Base-by-base conservation (phyloP, 1,284 basidiomycete species). In the Boletus austroedulis region DNA sequence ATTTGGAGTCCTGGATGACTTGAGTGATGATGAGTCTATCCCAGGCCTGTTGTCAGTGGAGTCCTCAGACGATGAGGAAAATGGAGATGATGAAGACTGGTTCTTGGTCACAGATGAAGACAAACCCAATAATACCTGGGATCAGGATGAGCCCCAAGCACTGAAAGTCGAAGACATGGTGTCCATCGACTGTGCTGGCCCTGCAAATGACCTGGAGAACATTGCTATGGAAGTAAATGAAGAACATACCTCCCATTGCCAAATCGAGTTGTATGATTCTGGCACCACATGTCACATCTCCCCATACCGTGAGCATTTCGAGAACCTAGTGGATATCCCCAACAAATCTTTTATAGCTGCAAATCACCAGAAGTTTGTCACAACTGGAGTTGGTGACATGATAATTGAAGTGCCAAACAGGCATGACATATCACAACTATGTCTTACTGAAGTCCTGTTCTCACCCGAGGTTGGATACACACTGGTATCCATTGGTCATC, bases 241-340 rank as follows among this genome's bases (percentile, higher is more conserved):
- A 4, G 26, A 28, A 28, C 26, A 28, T 28, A 28, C 19, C 36
- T 7, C 17, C 5, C 2, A 28, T 4, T 21, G 21, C 5, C 19
- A 15, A 12, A 61, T 61, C 3, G 71, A 78, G 45, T 38, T 80
- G 0, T 75, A 67, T 49, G 74, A 80, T 59, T 78, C 75, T 2
- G 77, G 80, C 0, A 68, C 70, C 2, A 75, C 73, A 0, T 36
- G 64, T 4, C 78, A 80, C 50, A 73, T 81, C 15, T 76, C 74
- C 0, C 78, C 76, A 0, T 77, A 77, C 56, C 56, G 64, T 0
- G 61, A 77, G 24, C 53, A 60, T 10, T 74, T 80, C 61, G 56
- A 62, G 0, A 70, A 57, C 11, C 73, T 75, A 45, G 17, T 45
- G 0, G n/a, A 58, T 0, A 78, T 75, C 5, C 57, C 65, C 1